Evolutionary conservation across 2,329 filamentous ascomycete genomes (phyloP).

Genomic region (Fusarium scirpi): DNA sequence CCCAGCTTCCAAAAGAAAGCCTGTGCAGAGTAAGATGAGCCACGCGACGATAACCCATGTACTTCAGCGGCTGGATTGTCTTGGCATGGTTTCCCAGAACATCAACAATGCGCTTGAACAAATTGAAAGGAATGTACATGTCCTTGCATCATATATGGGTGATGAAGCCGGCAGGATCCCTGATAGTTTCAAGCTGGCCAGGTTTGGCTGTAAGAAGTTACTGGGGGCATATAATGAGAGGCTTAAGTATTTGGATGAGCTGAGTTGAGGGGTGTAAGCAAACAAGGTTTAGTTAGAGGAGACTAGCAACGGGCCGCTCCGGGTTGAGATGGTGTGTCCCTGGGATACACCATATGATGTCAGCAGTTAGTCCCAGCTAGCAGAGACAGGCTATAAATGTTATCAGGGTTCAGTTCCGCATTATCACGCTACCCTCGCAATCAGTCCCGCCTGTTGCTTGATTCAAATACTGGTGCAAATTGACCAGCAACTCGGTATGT

Average conservation of each 20-base stretch:
- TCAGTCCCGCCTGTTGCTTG: too few species aligned
- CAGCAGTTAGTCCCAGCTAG: background rate
- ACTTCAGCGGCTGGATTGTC: background rate
- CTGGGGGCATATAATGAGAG: background rate
- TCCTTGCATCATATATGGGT: background rate
- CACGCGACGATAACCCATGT: too few species aligned
- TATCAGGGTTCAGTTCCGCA: too few species aligned
- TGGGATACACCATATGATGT: background rate
- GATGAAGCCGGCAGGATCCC: background rate
- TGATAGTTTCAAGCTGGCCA: background rate
- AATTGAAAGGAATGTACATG: background rate
- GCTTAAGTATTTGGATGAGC: background rate
- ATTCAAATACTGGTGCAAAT: too few species aligned
- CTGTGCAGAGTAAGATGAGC: too few species aligned
- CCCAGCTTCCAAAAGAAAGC: background rate
- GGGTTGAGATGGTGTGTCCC: background rate
- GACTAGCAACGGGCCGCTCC: background rate
- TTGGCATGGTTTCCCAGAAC: background rate
- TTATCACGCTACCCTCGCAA: too few species aligned
- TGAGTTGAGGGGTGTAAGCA: background rate
- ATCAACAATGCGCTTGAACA: background rate
- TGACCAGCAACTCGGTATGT: too few species aligned
- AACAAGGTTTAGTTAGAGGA: too few species aligned
- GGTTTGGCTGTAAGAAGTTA: background rate
- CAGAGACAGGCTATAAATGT: background rate